phyloP scores from a whole-genome alignment of 257 asterid genomes.

The Penstemon barbatus region DNA sequence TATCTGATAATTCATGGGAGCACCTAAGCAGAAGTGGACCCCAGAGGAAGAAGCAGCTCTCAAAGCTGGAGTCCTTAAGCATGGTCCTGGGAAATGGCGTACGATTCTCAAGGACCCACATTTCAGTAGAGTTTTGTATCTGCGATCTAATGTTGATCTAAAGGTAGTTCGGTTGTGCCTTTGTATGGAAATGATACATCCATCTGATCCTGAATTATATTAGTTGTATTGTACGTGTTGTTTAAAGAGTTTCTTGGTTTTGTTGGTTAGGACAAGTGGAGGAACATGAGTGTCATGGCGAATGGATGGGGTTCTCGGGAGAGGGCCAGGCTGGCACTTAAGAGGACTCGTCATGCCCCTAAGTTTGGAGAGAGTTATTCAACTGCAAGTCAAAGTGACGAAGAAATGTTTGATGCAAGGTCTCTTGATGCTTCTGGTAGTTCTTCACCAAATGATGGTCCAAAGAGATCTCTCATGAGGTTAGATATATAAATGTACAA shows the following conservation, averaged over 20 bases:
- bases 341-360: constrained; percentile 40
- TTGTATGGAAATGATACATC: background rate
- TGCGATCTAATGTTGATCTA: constrained; percentile 70
- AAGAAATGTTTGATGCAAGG: constrained; percentile 46
- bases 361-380: constrained; percentile 43
- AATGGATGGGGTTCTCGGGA: constrained; percentile 64
- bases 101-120: constrained; percentile 72
- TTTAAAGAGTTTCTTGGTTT: constrained; percentile 6
- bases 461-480: constrained; percentile 65
- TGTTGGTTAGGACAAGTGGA: constrained; percentile 65
- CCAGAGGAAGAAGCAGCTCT: constrained; percentile 85
- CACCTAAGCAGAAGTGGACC: constrained; percentile 82
- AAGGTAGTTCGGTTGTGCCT: constrained; percentile 42
- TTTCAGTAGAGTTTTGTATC: constrained; percentile 51
- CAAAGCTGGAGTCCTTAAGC: constrained; percentile 72
- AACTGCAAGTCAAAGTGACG: constrained; percentile 49
- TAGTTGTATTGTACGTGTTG: constrained; percentile 5
- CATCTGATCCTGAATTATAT: constrained; percentile 1
- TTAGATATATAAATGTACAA: constrained; percentile 22
- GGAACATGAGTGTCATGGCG: constrained; percentile 70
- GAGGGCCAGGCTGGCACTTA: constrained; percentile 49
- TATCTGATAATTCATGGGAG: constrained; percentile 49
- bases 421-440: constrained; percentile 48
- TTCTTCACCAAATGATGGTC: constrained; percentile 52
- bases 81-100: constrained; percentile 79